These are phyloP conservation scores for Mytilinidion resinicola DNA, from an alignment of 495 filamentous ascomycete genomes.

Conservation along the genomic window DNA sequence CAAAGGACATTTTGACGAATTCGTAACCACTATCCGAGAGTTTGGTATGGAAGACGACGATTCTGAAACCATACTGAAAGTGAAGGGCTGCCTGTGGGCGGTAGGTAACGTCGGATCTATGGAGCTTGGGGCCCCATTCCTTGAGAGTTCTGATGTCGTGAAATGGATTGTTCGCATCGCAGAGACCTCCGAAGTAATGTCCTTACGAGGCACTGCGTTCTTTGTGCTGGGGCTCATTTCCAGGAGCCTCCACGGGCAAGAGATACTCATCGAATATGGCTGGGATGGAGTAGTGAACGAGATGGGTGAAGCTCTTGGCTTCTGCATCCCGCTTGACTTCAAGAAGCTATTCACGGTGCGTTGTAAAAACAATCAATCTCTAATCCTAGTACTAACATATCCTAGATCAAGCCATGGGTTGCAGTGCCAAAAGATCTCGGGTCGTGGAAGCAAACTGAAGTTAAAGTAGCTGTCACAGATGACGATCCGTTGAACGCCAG, in stretches of 20 bases:
- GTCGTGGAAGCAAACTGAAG: conserved; percentile 31
- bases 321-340: conserved; percentile 77
- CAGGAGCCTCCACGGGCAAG: conserved; percentile 82
- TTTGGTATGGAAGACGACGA: conserved; percentile 78
- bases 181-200: conserved; percentile 77
- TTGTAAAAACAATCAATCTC: conserved; percentile 1
- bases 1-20: conserved; percentile 94
- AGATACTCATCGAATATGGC: conserved; percentile 75
- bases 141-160: conserved; percentile 81
- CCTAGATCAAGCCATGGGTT: conserved; percentile 34
- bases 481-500: conserved; percentile 62
- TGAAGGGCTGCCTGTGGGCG: conserved; percentile 96
- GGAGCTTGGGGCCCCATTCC: conserved; percentile 90
- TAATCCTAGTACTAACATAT: conserved; percentile 7
- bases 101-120: conserved; percentile 97
- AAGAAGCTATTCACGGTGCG: conserved; percentile 64
- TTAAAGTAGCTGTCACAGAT: conserved; percentile 43
- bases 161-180: conserved; percentile 80
- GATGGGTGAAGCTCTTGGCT: conserved; percentile 74
- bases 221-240: conserved; percentile 92
- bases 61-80: conserved; percentile 78
- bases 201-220: conserved; percentile 89
- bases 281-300: conserved; percentile 89
- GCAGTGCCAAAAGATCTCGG: conserved; percentile 10
- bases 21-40: conserved; percentile 79